Evolutionary conservation across 352 stramenopile genomes (phyloP).

Genomic region (Ophiocytium majus): DNA sequence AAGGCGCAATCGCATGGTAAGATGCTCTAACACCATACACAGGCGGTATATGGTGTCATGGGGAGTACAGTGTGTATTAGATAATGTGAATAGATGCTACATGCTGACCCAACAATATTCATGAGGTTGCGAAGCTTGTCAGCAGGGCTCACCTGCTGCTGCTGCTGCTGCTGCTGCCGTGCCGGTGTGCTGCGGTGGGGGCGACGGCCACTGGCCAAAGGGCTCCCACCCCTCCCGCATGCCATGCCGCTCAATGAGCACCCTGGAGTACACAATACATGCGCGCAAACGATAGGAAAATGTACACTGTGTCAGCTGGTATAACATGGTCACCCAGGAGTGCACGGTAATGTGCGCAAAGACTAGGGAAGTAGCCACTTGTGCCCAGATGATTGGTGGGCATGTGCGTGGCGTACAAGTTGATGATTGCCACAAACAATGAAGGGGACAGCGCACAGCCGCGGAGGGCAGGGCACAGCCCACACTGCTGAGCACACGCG

Average conservation of each 20-base stretch:
- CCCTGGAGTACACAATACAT: too few species aligned
- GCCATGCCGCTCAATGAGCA: constrained; percentile 29
- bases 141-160: background rate
- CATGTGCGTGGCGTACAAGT: background rate
- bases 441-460: background rate
- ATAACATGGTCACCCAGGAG: too few species aligned
- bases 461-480: background rate
- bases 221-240: constrained; percentile 37
- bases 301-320: background rate
- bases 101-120: background rate
- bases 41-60: background rate
- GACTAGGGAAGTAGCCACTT: background rate
- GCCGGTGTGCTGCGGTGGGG: background rate
- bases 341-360: too few species aligned
- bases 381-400: background rate
- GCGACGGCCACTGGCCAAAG: constrained; percentile 30
- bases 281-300: too few species aligned
- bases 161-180: background rate
- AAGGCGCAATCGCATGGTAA: background rate
- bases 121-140: background rate
- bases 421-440: background rate
- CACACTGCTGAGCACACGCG: background rate
- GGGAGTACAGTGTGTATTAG: background rate
- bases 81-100: background rate
- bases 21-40: background rate